phyloP scores from a whole-genome alignment of 192 early-diverging fungal genomes.

The Phlyctochytrium bullatum region DNA sequence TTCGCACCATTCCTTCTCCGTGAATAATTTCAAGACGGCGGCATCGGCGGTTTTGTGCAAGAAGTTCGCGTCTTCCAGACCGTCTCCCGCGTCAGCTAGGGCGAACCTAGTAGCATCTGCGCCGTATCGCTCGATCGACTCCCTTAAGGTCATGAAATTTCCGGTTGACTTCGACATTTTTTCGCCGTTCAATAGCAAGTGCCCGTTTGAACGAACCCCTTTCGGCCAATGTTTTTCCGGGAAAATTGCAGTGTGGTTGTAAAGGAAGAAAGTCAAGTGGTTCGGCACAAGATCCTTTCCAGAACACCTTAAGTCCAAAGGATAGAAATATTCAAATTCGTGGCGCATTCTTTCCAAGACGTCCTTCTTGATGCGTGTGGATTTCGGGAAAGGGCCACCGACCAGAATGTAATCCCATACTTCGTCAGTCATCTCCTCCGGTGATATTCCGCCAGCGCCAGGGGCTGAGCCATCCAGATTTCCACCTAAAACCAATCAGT shows the following conservation, averaged over 20 bases:
- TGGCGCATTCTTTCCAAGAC: slow-evolving; percentile 77
- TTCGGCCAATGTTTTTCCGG: slow-evolving; percentile 87
- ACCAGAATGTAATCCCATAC: slow-evolving; percentile 92
- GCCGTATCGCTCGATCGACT: slow-evolving; percentile 81
- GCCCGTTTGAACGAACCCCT: slow-evolving; percentile 86
- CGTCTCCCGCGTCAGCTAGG: slow-evolving; percentile 95
- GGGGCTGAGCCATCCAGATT: slow-evolving; percentile 78
- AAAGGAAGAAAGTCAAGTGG: slow-evolving; percentile 96
- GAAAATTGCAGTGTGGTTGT: slow-evolving; percentile 96
- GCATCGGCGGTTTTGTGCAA: slow-evolving; percentile 91
- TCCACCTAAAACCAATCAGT: slow-evolving; percentile 38
- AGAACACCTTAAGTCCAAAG: slow-evolving; percentile 90
- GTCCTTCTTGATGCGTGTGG: slow-evolving; percentile 57
- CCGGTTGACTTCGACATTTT: slow-evolving; percentile 99
- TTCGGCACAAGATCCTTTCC: slow-evolving; percentile 98
- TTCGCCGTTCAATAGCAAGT: slow-evolving; percentile 88
- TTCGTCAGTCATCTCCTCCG: slow-evolving; percentile 86
- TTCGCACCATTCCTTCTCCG: slow-evolving; percentile 86
- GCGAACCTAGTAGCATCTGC: slow-evolving; percentile 95
- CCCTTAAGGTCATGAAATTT: slow-evolving; percentile 85
- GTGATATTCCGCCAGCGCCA: slow-evolving; percentile 72
- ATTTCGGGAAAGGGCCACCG: slow-evolving; percentile 57
- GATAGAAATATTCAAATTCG: slow-evolving; percentile 98
- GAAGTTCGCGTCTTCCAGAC: slow-evolving; percentile 98
- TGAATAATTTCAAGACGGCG: slow-evolving; percentile 88